phyloP scores from a whole-genome alignment of 345 rosid genomes.

The Camelina hispida region DNA sequence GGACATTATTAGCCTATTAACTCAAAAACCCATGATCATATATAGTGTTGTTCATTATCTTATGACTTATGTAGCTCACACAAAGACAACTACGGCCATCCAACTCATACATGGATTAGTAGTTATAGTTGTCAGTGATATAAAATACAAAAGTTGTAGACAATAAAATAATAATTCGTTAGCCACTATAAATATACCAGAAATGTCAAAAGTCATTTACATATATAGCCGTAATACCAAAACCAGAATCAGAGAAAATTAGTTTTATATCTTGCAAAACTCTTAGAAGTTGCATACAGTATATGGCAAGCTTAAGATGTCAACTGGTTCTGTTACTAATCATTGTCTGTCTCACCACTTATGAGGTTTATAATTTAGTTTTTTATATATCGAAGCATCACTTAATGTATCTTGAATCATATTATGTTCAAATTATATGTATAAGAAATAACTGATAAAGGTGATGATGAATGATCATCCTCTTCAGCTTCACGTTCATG shows the following conservation, averaged over 20 bases:
- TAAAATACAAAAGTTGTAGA: background rate
- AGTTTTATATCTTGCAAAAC: background rate
- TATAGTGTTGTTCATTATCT: no score
- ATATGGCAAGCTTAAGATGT: constrained; percentile 23
- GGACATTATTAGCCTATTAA: no score
- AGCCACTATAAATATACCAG: constrained; percentile 12
- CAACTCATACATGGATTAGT: background rate
- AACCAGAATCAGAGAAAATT: constrained; percentile 8
- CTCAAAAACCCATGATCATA: no score
- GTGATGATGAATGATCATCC: background rate
- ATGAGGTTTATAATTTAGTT: constrained; percentile 26
- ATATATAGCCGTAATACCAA: background rate
- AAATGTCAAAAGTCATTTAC: background rate
- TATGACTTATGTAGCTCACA: background rate
- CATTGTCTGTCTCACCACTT: constrained; percentile 29
- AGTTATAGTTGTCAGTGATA: background rate
- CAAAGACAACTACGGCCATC: background rate
- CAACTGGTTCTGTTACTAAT: constrained; percentile 28
- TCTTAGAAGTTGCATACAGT: background rate
- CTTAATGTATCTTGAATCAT: background rate
- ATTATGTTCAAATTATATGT: background rate
- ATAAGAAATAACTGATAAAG: background rate
- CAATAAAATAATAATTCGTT: constrained; percentile 5
- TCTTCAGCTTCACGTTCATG: constrained; percentile 4
- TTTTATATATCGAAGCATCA: background rate